A percentile compares a stretch with the other conserved stretches of the same genome.
phyloP scores from a whole-genome alignment of 331 rosid species.

The Erythrophleum ivorense region DNA sequence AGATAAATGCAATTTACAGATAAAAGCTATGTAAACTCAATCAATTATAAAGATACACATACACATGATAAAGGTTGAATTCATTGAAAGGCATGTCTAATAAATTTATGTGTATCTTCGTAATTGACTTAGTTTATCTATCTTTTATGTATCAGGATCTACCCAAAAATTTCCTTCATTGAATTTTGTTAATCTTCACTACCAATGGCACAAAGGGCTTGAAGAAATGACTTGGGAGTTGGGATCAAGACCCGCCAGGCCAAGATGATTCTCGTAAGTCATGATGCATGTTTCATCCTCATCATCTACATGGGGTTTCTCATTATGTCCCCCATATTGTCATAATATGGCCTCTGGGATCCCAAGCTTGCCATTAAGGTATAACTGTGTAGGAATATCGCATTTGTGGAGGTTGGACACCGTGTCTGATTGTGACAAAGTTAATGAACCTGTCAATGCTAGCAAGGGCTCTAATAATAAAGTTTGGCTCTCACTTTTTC shows the following conservation, averaged over 20 bases:
- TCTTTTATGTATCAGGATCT: background rate
- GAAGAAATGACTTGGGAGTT: constrained; percentile 24
- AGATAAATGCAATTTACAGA: background rate
- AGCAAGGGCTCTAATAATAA: constrained; percentile 76
- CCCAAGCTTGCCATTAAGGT: constrained; percentile 71
- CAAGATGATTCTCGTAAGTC: constrained; percentile 12
- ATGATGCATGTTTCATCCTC: constrained; percentile 35
- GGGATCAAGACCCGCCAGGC: constrained; percentile 38
- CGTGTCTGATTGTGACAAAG: constrained; percentile 63
- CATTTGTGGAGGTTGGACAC: constrained; percentile 81
- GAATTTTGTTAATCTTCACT: constrained; percentile 15
- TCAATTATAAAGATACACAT: background rate
- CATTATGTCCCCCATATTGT: constrained; percentile 48
- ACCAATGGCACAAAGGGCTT: constrained; percentile 36
- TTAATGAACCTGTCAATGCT: constrained; percentile 73
- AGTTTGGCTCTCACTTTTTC: constrained; percentile 59
- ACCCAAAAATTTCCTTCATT: background rate
- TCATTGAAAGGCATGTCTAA: background rate
- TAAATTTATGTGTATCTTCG: background rate
- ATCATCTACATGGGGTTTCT: constrained; percentile 36
- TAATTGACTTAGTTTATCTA: background rate
- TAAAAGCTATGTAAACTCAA: background rate
- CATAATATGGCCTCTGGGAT: constrained; percentile 70
- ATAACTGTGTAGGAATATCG: constrained; percentile 80
- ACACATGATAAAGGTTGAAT: background rate